Evolutionary conservation across 768 basidiomycete genomes (phyloP).

Genomic region (Tephrocybe sp.): DNA sequence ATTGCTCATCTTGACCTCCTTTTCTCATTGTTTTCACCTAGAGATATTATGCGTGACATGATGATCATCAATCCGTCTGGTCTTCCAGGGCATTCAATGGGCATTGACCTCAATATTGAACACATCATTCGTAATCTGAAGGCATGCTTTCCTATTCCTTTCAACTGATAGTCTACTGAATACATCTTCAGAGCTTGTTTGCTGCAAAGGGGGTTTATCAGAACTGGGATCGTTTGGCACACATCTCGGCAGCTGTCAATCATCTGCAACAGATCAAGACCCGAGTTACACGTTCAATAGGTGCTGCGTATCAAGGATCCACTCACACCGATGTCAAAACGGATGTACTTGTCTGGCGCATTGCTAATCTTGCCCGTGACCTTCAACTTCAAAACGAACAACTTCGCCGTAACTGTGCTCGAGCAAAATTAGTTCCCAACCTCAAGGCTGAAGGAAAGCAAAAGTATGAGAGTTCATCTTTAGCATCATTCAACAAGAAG

Average conservation of each 20-base stretch:
- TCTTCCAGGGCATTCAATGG: constrained; percentile 31
- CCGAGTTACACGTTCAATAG: constrained; percentile 21
- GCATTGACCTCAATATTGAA: constrained; percentile 35
- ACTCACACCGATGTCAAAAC: constrained; percentile 23
- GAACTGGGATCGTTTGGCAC: constrained; percentile 28
- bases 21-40: constrained; percentile 8
- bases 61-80: constrained; percentile 33
- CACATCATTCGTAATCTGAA: constrained; percentile 33
- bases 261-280: constrained; percentile 27
- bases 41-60: constrained; percentile 34
- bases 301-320: constrained; percentile 22
- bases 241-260: constrained; percentile 28
- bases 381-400: constrained; percentile 13
- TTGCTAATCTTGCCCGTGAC: constrained; percentile 20
- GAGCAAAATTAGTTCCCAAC: constrained; percentile 18
- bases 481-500: constrained; percentile 34
- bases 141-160: constrained; percentile 14
- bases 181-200: constrained; percentile 20
- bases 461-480: constrained; percentile 22
- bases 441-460: constrained; percentile 13
- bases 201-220: constrained; percentile 28
- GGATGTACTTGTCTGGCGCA: constrained; percentile 16
- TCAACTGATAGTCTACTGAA: background rate
- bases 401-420: background rate
- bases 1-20: too few relatives aligned